phyloP scores from a whole-genome alignment of 805 yeast genomes.

The Maudiozyma saulgeensis region DNA sequence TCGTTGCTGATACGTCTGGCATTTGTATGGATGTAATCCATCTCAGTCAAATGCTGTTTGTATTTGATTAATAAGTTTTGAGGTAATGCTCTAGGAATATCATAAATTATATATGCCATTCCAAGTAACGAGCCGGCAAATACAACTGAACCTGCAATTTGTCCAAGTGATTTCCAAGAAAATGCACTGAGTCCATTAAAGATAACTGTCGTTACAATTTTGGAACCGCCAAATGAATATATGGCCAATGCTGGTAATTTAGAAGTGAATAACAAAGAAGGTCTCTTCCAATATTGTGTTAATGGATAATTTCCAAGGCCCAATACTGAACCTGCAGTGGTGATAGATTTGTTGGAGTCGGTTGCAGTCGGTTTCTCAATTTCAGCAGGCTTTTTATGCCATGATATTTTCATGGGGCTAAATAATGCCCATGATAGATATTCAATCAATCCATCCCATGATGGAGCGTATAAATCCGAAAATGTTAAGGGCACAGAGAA shows the following conservation, averaged over 20 bases:
- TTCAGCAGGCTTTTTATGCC: background rate
- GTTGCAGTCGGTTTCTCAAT: background rate
- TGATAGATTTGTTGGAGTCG: background rate
- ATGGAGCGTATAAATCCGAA: constrained; percentile 74
- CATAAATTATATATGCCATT: constrained; percentile 56
- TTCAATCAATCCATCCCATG: constrained; percentile 47
- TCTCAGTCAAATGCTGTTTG: constrained; percentile 45
- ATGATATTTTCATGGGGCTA: background rate
- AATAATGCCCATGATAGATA: constrained; percentile 30
- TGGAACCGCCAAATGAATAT: constrained; percentile 33
- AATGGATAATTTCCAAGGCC: constrained; percentile 19
- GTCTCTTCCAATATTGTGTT: constrained; percentile 23
- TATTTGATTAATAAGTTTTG: constrained; percentile 70
- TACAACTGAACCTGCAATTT: constrained; percentile 45
- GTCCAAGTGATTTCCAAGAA: constrained; percentile 31
- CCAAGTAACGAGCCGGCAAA: constrained; percentile 44
- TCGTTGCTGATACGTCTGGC: constrained; percentile 74
- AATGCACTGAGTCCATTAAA: constrained; percentile 31
- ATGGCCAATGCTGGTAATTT: constrained; percentile 27
- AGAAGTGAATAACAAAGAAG: constrained; percentile 28
- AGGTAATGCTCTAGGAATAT: constrained; percentile 85
- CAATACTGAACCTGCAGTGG: constrained; percentile 4
- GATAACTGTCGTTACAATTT: constrained; percentile 31
- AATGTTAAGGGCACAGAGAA: constrained; percentile 53
- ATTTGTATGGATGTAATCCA: constrained; percentile 73